A percentile compares a stretch with the other conserved stretches of the same genome.
phyloP scores from a whole-genome alignment of 2,329 filamentous ascomycete genomes.

The Neonectria magnoliae region DNA sequence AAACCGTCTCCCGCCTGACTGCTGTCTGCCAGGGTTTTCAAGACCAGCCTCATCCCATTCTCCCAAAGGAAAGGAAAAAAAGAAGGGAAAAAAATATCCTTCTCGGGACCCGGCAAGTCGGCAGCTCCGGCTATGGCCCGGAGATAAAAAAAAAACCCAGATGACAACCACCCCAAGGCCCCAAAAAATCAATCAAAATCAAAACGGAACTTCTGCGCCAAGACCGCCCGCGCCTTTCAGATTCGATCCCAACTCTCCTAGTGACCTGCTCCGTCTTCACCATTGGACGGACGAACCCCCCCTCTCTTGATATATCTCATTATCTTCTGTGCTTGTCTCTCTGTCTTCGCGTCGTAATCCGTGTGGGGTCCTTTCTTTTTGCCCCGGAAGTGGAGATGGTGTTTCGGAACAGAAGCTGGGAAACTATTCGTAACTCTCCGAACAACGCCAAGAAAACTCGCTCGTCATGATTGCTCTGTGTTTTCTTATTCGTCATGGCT shows the following conservation, averaged over 20 bases:
- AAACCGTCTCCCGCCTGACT: no score
- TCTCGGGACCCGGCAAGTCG: constrained; percentile 35
- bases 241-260: not conserved
- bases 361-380: not conserved
- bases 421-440: constrained; percentile 2
- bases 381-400: not conserved
- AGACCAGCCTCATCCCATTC: not conserved
- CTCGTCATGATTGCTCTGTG: constrained; percentile 7
- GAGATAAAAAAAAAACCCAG: constrained; percentile 27
- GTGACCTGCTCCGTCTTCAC: constrained; percentile 17
- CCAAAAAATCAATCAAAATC: not conserved
- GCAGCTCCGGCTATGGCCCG: constrained; percentile 35
- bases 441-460: constrained; percentile 2
- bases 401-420: constrained; percentile 3
- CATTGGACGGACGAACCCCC: constrained; percentile 3
- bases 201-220: not conserved
- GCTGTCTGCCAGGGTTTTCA: not conserved
- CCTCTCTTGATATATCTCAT: no score
- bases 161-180: not conserved
- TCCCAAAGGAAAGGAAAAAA: not conserved
- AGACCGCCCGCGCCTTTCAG: not conserved
- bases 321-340: not conserved
- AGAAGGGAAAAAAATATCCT: not conserved
- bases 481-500: not conserved
- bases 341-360: constrained; percentile 5